These are phyloP conservation scores for Saccharomycopsis javanensis DNA, from an alignment of 805 yeast genomes.

Conservation along the genomic window DNA sequence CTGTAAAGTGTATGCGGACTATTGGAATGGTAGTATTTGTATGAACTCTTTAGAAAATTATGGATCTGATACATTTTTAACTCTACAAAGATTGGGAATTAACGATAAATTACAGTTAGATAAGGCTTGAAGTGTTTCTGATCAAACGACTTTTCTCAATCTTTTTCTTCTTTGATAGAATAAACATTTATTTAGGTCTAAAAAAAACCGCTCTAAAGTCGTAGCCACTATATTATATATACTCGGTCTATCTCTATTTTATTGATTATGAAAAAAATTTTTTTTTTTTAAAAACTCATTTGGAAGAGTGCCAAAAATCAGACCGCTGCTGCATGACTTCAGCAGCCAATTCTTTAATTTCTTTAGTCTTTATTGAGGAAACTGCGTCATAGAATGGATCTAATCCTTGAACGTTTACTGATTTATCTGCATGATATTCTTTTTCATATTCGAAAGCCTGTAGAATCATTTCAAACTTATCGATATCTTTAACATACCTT, in stretches of 20 bases:
- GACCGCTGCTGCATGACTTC: conserved; percentile 33
- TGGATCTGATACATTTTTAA: conserved; percentile 82
- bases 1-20: conserved; percentile 88
- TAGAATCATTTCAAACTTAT: conserved; percentile 77
- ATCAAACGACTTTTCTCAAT: background rate
- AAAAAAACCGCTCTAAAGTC: too few species aligned
- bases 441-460: conserved; percentile 82
- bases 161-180: background rate
- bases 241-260: background rate
- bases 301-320: background rate
- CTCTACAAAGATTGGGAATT: conserved; percentile 69
- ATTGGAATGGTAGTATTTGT: conserved; percentile 89
- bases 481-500: conserved; percentile 57
- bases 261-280: background rate
- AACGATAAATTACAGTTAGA: conserved; percentile 59
- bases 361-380: conserved; percentile 55
- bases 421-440: conserved; percentile 30
- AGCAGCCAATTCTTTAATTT: conserved; percentile 60
- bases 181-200: too few species aligned
- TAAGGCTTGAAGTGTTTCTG: conserved; percentile 38
- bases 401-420: conserved; percentile 37
- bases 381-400: conserved; percentile 62
- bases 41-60: conserved; percentile 81
- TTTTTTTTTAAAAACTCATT: background rate
- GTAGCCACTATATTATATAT: background rate